These are phyloP conservation scores for Agaricus subrufescens DNA, from an alignment of 768 basidiomycete species.

Conservation along the genomic window DNA sequence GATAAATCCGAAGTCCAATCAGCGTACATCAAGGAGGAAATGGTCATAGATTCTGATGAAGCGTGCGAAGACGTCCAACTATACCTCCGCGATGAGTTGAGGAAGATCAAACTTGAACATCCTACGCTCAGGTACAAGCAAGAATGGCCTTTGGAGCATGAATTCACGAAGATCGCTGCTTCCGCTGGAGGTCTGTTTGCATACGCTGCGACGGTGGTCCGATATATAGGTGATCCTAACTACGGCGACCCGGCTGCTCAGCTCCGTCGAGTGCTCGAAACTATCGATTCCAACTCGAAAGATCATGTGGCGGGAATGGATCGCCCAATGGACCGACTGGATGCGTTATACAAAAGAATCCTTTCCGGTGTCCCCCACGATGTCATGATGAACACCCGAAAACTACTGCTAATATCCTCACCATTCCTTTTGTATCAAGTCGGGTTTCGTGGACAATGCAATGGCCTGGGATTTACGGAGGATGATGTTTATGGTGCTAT, in stretches of 20 bases:
- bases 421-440: too few relatives aligned
- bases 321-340: too few relatives aligned
- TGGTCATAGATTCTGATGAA: not conserved
- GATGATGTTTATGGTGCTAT: too few relatives aligned
- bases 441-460: too few relatives aligned
- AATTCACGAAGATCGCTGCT: slow-evolving; percentile 10
- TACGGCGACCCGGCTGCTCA: not conserved
- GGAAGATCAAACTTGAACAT: too few relatives aligned
- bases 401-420: too few relatives aligned
- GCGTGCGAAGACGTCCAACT: too few relatives aligned
- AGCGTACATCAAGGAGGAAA: not conserved
- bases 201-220: slow-evolving; percentile 9
- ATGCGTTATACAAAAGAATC: not conserved
- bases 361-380: not conserved
- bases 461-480: too few relatives aligned
- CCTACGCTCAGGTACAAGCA: too few relatives aligned
- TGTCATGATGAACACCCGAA: too few relatives aligned
- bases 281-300: not conserved
- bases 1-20: not conserved
- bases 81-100: too few relatives aligned
- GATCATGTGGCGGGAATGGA: not conserved
- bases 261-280: not conserved
- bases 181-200: slow-evolving; percentile 21
- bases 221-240: too few relatives aligned
- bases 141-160: slow-evolving; percentile 15